Evolutionary conservation across 495 filamentous ascomycete species (phyloP).

Genomic region (Lasiosphaeria miniovina): DNA sequence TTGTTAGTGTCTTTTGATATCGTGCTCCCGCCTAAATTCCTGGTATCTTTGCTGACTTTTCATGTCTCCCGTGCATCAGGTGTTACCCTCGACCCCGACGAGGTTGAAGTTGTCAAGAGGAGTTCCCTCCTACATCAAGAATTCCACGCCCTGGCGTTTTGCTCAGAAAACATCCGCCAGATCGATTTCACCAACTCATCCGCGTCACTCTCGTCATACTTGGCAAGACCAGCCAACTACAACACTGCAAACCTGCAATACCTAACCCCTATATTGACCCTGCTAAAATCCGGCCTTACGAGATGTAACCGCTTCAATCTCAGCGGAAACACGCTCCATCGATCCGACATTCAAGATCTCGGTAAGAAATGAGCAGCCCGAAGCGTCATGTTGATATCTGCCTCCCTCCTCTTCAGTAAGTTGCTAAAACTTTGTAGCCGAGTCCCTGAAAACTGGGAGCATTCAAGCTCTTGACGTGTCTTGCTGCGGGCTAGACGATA

Average conservation of each 20-base stretch:
- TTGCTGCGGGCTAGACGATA: constrained; percentile 28
- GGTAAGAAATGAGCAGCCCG: constrained; percentile 13
- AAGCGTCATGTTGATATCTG: neutral
- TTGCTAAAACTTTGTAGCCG: constrained; percentile 15
- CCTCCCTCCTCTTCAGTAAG: too few relatives aligned
- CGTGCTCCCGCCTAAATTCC: neutral
- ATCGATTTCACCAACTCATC: constrained; percentile 43
- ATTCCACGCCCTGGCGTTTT: constrained; percentile 45
- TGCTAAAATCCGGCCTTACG: constrained; percentile 28
- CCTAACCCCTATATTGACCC: constrained; percentile 30
- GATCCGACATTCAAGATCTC: constrained; percentile 29
- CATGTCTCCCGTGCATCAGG: constrained; percentile 14
- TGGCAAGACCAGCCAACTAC: constrained; percentile 1
- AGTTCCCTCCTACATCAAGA: constrained; percentile 45
- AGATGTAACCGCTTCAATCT: constrained; percentile 32
- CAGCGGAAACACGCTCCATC: constrained; percentile 22
- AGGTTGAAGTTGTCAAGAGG: constrained; percentile 35
- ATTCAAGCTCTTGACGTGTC: constrained; percentile 33
- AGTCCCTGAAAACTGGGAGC: constrained; percentile 23
- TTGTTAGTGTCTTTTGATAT: constrained; percentile 18
- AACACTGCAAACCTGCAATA: constrained; percentile 23
- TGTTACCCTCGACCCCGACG: constrained; percentile 25
- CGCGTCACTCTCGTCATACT: constrained; percentile 11
- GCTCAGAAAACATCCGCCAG: constrained; percentile 42
- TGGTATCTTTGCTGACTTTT: too few relatives aligned